Conservation (phyloP, 768 basidiomycete species). For the Infundibulicybe gibba region DNA sequence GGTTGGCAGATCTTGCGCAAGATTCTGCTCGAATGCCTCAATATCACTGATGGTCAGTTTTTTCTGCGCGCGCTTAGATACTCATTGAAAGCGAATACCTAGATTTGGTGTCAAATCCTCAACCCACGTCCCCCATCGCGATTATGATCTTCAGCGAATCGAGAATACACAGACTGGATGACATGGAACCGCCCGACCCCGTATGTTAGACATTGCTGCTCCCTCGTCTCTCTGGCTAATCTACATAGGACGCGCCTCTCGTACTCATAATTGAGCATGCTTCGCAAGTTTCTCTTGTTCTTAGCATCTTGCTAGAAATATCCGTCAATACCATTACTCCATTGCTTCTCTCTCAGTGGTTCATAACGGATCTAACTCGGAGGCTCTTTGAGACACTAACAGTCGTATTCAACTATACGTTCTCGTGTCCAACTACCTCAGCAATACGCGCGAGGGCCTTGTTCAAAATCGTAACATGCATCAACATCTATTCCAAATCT, state of each 20-base stretch:
- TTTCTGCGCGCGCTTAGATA: conserved; percentile 1
- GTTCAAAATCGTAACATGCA: conserved; percentile 32
- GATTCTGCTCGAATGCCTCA: conserved; percentile 38
- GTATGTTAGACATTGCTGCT: conserved; percentile 17
- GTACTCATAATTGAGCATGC: conserved; percentile 32
- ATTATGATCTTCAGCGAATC: conserved; percentile 37
- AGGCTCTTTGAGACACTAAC: conserved; percentile 34
- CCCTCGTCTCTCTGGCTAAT: conserved; percentile 18
- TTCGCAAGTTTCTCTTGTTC: conserved; percentile 41
- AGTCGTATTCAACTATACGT: conserved; percentile 37
- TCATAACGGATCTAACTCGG: conserved; percentile 45
- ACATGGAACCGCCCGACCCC: conserved; percentile 24
- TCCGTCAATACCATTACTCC: conserved; percentile 37
- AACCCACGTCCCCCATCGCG: conserved; percentile 30
- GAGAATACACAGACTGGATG: conserved; percentile 25
- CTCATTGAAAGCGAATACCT: conserved; percentile 2
- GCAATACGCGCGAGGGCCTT: conserved; percentile 34
- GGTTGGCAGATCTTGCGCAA: conserved; percentile 39
- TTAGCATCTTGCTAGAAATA: conserved; percentile 42
- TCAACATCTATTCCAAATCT: conserved; percentile 20
- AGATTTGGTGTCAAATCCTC: conserved; percentile 32
- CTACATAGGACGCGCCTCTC: conserved; percentile 26
- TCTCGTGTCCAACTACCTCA: conserved; percentile 28
- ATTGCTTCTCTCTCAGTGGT: conserved; percentile 41
- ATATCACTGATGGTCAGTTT: conserved; percentile 35